Evolutionary conservation across 176 grass and related monocot genomes (phyloP), one percentile per base, ranked within the genome.

Genomic region (Bothriochloa decipiens): DNA sequence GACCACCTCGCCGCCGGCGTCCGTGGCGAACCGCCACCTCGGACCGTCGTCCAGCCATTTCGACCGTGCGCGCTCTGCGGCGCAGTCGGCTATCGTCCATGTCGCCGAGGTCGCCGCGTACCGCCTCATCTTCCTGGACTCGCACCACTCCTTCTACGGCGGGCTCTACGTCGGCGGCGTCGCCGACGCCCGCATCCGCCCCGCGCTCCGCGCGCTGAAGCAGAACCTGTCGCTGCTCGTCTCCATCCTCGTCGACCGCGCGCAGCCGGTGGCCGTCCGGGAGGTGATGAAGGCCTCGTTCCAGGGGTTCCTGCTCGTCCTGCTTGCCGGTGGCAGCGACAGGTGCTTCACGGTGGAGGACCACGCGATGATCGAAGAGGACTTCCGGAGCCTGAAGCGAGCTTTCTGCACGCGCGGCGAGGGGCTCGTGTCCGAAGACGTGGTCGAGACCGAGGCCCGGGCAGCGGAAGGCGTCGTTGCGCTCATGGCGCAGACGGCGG

Each of bases 241-340:
- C 12, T 75, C 84, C 29, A 50, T 93, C 32, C 88, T 96, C 14
- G 87, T 83, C 6, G 93, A 95, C 70, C 79, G 82, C 12, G 93
- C 86, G 13, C 90, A 92, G 73, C 82, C 85, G 13, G 85, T 84
- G 68, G 85, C 88, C 5, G 75, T 92, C 43, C 65, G 83, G 53
- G 93, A 92, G 83, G 85, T 95, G 57, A 95, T 91, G 90, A 92
- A 92, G 81, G 88, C 80, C 8, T 90, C 85, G 50, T 85, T 92
- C 70, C 88, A 89, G 45, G 88, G 83, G 8, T 96, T 96, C 83
- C 17, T 89, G 36, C 58, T 86, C 32, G 93, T 92, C 17, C 66
- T 96, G 17, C 61, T 96, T 1, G 91, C 85, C 64, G 93, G 93
- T 17, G 84, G 93, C 37, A 66, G 41, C 27, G 73, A 68, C 11